Percentiles rank a stretch among this genome's conserved stretches.
phyloP scores from a whole-genome alignment of 2,329 filamentous ascomycete species.

The Claviceps maximensis region DNA sequence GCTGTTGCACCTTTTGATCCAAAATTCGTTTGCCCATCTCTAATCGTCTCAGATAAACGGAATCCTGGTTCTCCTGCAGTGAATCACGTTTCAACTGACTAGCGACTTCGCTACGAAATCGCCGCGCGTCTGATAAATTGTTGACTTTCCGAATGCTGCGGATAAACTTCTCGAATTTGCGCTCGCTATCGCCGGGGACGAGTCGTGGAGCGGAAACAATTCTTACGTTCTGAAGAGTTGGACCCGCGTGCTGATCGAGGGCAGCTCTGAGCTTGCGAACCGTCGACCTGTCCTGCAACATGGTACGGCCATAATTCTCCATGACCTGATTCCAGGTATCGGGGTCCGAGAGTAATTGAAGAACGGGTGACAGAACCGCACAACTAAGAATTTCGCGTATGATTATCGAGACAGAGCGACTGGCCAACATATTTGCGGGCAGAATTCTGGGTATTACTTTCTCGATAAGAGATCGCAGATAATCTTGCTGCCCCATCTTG shows the following conservation, averaged over 20 bases:
- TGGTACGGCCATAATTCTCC: conserved; percentile 73
- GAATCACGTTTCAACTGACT: conserved; percentile 84
- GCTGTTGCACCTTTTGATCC: conserved; percentile 75
- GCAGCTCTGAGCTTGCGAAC: conserved; percentile 85
- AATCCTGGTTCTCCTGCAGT: conserved; percentile 65
- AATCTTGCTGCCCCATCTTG: conserved; percentile 75
- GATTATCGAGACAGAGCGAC: conserved; percentile 66
- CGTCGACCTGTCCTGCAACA: conserved; percentile 90
- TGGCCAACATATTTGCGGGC: conserved; percentile 60
- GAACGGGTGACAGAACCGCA: conserved; percentile 71
- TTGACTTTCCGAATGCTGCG: conserved; percentile 77
- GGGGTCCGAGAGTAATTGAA: conserved; percentile 73
- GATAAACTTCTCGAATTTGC: conserved; percentile 90
- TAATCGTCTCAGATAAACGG: conserved; percentile 72
- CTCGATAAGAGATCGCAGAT: conserved; percentile 63
- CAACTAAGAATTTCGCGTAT: conserved; percentile 86
- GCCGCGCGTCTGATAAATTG: conserved; percentile 81
- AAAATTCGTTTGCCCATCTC: conserved; percentile 85
- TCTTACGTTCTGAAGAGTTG: conserved; percentile 53
- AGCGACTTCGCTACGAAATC: conserved; percentile 82
- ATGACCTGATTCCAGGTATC: conserved; percentile 97
- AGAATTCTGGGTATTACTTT: conserved; percentile 63
- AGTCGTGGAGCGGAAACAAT: conserved; percentile 65
- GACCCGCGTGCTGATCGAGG: conserved; percentile 83
- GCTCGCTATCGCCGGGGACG: conserved; percentile 70